Conservation (phyloP, 768 basidiomycete species). For the Boletus reticuloceps region DNA sequence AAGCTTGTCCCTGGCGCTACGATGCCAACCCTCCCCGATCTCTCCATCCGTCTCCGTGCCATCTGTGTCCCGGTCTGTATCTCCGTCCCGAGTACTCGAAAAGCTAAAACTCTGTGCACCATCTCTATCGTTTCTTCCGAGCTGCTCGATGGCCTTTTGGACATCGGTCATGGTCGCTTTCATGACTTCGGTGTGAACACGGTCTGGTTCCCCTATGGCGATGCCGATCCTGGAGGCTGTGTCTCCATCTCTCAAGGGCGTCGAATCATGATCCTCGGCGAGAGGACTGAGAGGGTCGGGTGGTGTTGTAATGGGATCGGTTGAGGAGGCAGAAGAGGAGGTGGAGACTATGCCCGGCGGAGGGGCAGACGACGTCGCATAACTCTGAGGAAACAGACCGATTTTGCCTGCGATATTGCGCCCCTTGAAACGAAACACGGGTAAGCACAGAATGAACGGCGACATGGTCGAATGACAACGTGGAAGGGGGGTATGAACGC, state of each 20-base stretch:
- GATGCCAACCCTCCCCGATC: constrained; percentile 64
- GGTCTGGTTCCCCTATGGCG: constrained; percentile 21
- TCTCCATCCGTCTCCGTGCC: constrained; percentile 50
- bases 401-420: constrained; percentile 75
- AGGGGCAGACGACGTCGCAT: constrained; percentile 64
- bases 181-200: constrained; percentile 59
- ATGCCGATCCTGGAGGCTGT: constrained; percentile 27
- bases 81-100: constrained; percentile 59
- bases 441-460: constrained; percentile 25
- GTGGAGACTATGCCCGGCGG: constrained; percentile 34
- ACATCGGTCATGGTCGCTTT: constrained; percentile 87
- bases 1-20: constrained; percentile 59
- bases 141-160: constrained; percentile 86
- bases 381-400: constrained; percentile 91
- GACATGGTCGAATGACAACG: constrained; percentile 22
- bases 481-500: constrained; percentile 10
- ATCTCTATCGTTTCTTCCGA: constrained; percentile 58
- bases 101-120: constrained; percentile 75
- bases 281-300: constrained; percentile 41
- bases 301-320: constrained; percentile 16
- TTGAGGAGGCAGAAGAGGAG: constrained; percentile 27
- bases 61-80: constrained; percentile 45
- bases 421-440: constrained; percentile 50
- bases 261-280: constrained; percentile 45
- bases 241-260: constrained; percentile 29